Evolutionary conservation across 1,284 basidiomycete species (phyloP).

Genomic region (Malassezia dermatis): DNA sequence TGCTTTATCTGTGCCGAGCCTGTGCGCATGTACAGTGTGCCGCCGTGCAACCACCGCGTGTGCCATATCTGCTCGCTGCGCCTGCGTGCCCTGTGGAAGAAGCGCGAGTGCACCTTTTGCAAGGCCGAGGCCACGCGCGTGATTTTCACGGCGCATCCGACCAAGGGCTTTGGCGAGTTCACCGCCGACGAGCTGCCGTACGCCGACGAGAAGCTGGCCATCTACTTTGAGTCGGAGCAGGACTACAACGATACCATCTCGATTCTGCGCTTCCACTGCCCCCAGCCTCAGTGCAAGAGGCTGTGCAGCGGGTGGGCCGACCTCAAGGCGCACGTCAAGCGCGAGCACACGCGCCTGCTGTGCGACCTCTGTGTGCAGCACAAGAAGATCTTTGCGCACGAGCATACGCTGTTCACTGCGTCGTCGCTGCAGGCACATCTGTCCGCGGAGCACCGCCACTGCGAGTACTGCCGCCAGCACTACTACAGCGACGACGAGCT

Average conservation of each 20-base stretch:
- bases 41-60: constrained; percentile 81
- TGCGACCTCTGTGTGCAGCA: constrained; percentile 77
- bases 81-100: constrained; percentile 82
- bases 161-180: constrained; percentile 29
- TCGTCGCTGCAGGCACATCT: constrained; percentile 65
- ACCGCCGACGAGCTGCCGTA: constrained; percentile 31
- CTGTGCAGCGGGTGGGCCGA: constrained; percentile 79
- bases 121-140: constrained; percentile 75
- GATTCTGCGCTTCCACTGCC: constrained; percentile 60
- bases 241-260: constrained; percentile 93
- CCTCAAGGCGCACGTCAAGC: constrained; percentile 67
- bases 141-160: constrained; percentile 66
- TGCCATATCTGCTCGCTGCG: constrained; percentile 86
- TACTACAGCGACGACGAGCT: constrained; percentile 86
- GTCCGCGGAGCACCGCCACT: constrained; percentile 65
- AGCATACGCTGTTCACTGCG: constrained; percentile 73
- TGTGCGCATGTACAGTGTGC: constrained; percentile 76
- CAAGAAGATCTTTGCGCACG: constrained; percentile 93
- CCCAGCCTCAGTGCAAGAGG: constrained; percentile 58
- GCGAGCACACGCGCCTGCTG: constrained; percentile 60
- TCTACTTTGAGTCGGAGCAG: constrained; percentile 78
- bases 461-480: constrained; percentile 78
- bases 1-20: constrained; percentile 97
- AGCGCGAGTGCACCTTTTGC: constrained; percentile 80
- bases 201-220: constrained; percentile 53